These are phyloP conservation scores for Termitomyces sp. DNA, from an alignment of 768 basidiomycete species.

Conservation along the genomic window DNA sequence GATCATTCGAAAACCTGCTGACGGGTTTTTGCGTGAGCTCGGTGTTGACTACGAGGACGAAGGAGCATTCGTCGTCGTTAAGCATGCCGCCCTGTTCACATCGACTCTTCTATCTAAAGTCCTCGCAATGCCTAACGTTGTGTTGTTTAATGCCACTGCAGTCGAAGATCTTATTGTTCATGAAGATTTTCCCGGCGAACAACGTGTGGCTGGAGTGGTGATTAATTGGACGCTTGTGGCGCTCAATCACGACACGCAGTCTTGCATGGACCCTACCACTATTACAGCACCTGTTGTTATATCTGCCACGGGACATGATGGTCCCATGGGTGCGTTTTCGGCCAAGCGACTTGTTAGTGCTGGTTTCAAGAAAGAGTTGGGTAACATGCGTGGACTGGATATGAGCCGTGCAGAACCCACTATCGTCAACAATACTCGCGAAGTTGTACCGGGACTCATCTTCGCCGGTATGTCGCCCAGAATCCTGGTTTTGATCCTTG, in stretches of 20 bases:
- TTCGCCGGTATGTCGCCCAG: conserved; percentile 51
- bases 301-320: conserved; percentile 72
- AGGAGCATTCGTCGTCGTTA: conserved; percentile 72
- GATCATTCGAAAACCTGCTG: conserved; percentile 75
- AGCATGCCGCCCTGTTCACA: conserved; percentile 79
- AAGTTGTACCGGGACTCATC: conserved; percentile 70
- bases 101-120: conserved; percentile 69
- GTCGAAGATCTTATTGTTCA: conserved; percentile 77
- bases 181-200: conserved; percentile 46
- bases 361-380: conserved; percentile 67
- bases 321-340: conserved; percentile 76
- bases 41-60: conserved; percentile 76
- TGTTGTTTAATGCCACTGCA: conserved; percentile 72
- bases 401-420: conserved; percentile 80
- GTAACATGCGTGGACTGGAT: conserved; percentile 76
- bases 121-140: conserved; percentile 64
- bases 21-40: conserved; percentile 62
- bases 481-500: neutral
- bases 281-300: conserved; percentile 75
- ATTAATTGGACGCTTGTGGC: conserved; percentile 50
- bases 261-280: conserved; percentile 74
- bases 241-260: conserved; percentile 68
- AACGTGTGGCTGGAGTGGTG: conserved; percentile 46
- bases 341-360: conserved; percentile 75
- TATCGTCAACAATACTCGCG: conserved; percentile 73